Percentiles rank a stretch among this genome's conserved stretches.
Conservation (phyloP, 495 filamentous ascomycete species). For the Tuber microsphaerosporum region DNA sequence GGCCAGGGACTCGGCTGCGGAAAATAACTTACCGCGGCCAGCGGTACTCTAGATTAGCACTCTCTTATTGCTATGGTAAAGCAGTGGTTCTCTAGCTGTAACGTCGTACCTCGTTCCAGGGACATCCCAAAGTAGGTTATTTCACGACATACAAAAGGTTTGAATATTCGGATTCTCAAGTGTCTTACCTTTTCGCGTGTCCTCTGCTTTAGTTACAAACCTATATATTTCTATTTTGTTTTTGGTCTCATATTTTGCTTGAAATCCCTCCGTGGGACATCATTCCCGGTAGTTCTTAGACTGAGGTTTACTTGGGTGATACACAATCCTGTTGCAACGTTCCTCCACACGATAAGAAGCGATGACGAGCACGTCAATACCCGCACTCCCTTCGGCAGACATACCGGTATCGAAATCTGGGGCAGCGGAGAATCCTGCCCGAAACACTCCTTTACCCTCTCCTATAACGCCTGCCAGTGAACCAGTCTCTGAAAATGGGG, state of each 20-base stretch:
- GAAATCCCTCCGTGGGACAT: constrained; percentile 14
- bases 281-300: not conserved
- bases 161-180: not conserved
- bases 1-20: too few relatives aligned
- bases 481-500: constrained; percentile 14
- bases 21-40: too few relatives aligned
- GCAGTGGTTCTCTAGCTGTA: not conserved
- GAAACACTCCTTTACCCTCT: constrained; percentile 7
- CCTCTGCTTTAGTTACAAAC: not conserved
- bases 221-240: not conserved
- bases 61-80: not conserved
- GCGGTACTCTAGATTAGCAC: not conserved
- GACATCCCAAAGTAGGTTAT: not conserved
- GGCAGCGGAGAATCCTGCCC: constrained; percentile 9
- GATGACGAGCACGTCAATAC: constrained; percentile 32
- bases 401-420: constrained; percentile 21
- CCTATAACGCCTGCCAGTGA: constrained; percentile 12
- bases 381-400: constrained; percentile 28
- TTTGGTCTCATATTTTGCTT: constrained; percentile 12
- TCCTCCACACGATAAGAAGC: constrained; percentile 22
- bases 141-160: not conserved
- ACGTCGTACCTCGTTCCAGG: not conserved
- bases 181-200: not conserved
- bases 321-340: constrained; percentile 25
- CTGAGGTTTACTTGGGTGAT: constrained; percentile 13